phyloP scores from a whole-genome alignment of 2,329 filamentous ascomycete species.

The Pyrenophora seminiperda region DNA sequence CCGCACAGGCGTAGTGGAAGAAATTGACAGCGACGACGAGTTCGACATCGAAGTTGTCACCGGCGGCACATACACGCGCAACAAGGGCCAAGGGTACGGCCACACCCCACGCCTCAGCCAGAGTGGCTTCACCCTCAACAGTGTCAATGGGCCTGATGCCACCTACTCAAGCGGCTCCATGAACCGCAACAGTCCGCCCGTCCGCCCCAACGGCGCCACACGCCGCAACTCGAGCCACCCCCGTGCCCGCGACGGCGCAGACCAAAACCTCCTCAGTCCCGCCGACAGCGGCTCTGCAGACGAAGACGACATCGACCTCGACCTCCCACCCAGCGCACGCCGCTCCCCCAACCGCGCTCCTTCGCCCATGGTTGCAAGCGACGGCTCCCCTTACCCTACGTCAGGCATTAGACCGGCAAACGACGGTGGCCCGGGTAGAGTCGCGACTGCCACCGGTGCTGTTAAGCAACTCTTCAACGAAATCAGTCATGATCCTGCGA shows the following conservation, averaged over 20 bases:
- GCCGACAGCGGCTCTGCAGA: conserved; percentile 57
- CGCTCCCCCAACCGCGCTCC: conserved; percentile 50
- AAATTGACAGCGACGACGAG: conserved; percentile 96
- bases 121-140: conserved; percentile 62
- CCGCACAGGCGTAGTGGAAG: conserved; percentile 91
- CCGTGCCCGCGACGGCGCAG: conserved; percentile 54
- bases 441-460: conserved; percentile 74
- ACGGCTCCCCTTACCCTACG: conserved; percentile 47
- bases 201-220: conserved; percentile 48
- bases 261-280: conserved; percentile 61
- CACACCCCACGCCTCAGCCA: conserved; percentile 67
- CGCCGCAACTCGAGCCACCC: conserved; percentile 60
- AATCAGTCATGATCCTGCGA: conserved; percentile 82
- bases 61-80: conserved; percentile 78
- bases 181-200: conserved; percentile 56
- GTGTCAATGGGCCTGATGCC: conserved; percentile 58
- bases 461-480: conserved; percentile 79
- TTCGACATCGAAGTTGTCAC: conserved; percentile 85
- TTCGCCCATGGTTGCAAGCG: conserved; percentile 32
- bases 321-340: conserved; percentile 63
- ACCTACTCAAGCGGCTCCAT: conserved; percentile 64
- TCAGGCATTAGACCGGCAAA: conserved; percentile 40
- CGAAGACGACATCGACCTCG: conserved; percentile 61
- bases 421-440: conserved; percentile 29
- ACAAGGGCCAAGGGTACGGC: conserved; percentile 75